These are phyloP conservation scores for Arthrobotrys entomopaga DNA, from an alignment of 2,329 filamentous ascomycete species.

Conservation along the genomic window DNA sequence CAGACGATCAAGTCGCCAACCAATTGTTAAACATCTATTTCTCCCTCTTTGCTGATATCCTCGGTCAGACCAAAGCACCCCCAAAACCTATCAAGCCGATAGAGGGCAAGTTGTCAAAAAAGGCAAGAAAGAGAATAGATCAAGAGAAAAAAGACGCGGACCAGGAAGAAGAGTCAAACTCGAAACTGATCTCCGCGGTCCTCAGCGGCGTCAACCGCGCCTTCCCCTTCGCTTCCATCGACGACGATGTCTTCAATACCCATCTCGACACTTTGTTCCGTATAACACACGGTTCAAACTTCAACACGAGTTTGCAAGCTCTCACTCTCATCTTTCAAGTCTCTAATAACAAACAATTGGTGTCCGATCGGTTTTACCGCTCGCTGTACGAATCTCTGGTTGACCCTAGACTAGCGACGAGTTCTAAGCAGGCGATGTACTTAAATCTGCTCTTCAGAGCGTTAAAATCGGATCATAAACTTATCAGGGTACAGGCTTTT, in stretches of 20 bases:
- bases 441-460: constrained; percentile 90
- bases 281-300: constrained; percentile 97
- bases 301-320: constrained; percentile 97
- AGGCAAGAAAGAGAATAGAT: constrained; percentile 59
- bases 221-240: constrained; percentile 87
- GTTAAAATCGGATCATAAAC: constrained; percentile 87
- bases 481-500: constrained; percentile 93
- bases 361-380: constrained; percentile 90
- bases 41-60: constrained; percentile 75
- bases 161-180: constrained; percentile 75
- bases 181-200: constrained; percentile 91
- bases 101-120: constrained; percentile 61
- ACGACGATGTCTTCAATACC: constrained; percentile 79
- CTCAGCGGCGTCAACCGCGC: constrained; percentile 95
- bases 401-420: constrained; percentile 85
- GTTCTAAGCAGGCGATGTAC: constrained; percentile 95
- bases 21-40: constrained; percentile 92
- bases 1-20: constrained; percentile 82
- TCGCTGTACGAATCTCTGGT: constrained; percentile 94
- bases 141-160: constrained; percentile 58
- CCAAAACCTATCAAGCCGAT: constrained; percentile 62
- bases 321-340: constrained; percentile 95
- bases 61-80: constrained; percentile 67
- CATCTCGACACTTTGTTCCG: constrained; percentile 94
- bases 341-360: constrained; percentile 79